A percentile compares a stretch with the other conserved stretches of the same genome.
Evolutionary conservation across 768 basidiomycete genomes (phyloP).

Genomic region (Tricholoma sp.): DNA sequence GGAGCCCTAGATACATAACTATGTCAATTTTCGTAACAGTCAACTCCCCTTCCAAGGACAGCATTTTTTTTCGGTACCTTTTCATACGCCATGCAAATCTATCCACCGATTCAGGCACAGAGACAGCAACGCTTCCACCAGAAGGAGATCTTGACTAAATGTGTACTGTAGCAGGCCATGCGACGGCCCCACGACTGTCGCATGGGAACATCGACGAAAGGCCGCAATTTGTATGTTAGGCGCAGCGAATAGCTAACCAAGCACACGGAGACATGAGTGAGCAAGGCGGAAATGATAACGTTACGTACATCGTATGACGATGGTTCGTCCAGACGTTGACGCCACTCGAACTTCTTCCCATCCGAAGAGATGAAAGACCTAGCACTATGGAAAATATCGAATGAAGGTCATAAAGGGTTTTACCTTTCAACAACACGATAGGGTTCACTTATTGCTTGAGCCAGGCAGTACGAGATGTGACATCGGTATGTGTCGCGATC

Average conservation of each 20-base stretch:
- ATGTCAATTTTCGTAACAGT: conserved; percentile 14
- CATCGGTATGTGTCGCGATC: conserved; percentile 53
- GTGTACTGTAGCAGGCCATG: conserved; percentile 61
- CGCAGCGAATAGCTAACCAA: conserved; percentile 40
- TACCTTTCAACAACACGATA: conserved; percentile 9
- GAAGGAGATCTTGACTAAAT: conserved; percentile 54
- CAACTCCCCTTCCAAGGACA: conserved; percentile 10
- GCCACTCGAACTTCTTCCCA: conserved; percentile 63
- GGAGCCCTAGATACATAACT: conserved; percentile 15
- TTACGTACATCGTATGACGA: conserved; percentile 58
- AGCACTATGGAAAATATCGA: conserved; percentile 35
- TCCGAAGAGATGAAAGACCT: conserved; percentile 56
- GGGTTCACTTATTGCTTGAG: conserved; percentile 41
- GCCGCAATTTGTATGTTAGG: conserved; percentile 49
- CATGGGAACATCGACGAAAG: conserved; percentile 48
- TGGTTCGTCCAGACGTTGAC: conserved; percentile 41
- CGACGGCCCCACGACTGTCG: conserved; percentile 57
- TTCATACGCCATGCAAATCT: conserved; percentile 49
- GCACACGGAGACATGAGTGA: neutral
- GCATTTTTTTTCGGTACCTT: conserved; percentile 1
- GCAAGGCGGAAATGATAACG: conserved; percentile 1
- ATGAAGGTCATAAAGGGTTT: conserved; percentile 12
- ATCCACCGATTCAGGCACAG: conserved; percentile 74
- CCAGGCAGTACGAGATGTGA: conserved; percentile 54
- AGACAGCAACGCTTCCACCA: conserved; percentile 60